Evolutionary conservation across 106 monocot species (phyloP).

Genomic region (Dendrobium nobile): DNA sequence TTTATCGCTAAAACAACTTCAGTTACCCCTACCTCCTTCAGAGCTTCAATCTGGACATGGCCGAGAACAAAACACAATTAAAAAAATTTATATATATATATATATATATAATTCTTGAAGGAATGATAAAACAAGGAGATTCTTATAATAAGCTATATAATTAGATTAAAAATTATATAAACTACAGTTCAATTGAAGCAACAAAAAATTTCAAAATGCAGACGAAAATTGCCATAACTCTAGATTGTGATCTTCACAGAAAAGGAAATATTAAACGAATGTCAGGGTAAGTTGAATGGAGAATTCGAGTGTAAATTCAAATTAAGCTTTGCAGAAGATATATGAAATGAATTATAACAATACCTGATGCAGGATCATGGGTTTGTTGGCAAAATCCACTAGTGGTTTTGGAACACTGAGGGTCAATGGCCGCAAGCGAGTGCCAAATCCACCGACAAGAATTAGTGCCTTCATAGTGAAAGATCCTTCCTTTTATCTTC

Average conservation of each 20-base stretch:
- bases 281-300: neutral
- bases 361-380: slow-evolving; percentile 73
- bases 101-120: too few relatives aligned
- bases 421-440: slow-evolving; percentile 56
- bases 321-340: neutral
- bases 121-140: neutral
- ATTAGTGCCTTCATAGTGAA: slow-evolving; percentile 55
- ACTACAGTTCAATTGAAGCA: neutral
- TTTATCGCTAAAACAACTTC: slow-evolving; percentile 44
- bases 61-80: neutral
- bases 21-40: slow-evolving; percentile 39
- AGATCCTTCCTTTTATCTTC: neutral
- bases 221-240: neutral
- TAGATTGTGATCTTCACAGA: neutral
- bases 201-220: neutral
- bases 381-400: slow-evolving; percentile 63
- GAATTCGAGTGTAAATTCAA: neutral
- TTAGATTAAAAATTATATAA: neutral
- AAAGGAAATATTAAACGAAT: too few relatives aligned
- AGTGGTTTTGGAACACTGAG: slow-evolving; percentile 60
- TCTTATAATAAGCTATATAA: neutral
- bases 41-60: slow-evolving; percentile 32
- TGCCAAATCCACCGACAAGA: slow-evolving; percentile 63
- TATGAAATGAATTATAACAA: neutral
- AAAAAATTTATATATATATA: too few relatives aligned